phyloP scores from a whole-genome alignment of 768 basidiomycete species.

The Trametes cinnabarina region DNA sequence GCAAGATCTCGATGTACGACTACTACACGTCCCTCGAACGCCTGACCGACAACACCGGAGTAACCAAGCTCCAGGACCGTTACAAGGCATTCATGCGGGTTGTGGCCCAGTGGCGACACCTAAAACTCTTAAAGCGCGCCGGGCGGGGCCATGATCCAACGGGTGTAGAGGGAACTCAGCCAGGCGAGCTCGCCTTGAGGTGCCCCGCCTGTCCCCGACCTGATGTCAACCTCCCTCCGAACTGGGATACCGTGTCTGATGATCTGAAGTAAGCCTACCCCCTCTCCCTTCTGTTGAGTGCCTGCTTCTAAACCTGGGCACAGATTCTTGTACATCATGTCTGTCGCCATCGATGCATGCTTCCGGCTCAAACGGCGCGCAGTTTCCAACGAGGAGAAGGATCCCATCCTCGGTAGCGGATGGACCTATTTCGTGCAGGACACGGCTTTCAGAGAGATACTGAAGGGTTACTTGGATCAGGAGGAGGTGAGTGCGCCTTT shows the following conservation, averaged over 20 bases:
- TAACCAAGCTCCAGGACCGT: conserved; percentile 11
- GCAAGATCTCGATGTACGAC: conserved; percentile 33
- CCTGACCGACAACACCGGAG: conserved; percentile 31
- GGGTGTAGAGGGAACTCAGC: conserved; percentile 5
- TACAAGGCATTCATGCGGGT: conserved; percentile 14
- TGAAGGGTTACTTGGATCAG: conserved; percentile 13
- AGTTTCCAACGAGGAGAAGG: conserved; percentile 18
- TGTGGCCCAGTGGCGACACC: conserved; percentile 19
- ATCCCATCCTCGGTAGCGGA: conserved; percentile 18
- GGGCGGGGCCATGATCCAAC: conserved; percentile 20
- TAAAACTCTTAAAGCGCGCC: conserved; percentile 22
- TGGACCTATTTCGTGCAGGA: conserved; percentile 29
- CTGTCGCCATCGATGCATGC: conserved; percentile 30
- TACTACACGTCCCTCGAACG: conserved; percentile 30
- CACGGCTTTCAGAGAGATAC: conserved; percentile 15
- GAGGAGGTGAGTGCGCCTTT: no score
- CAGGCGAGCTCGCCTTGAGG: conserved; percentile 17
- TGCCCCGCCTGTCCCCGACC: conserved; percentile 28
- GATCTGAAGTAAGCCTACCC: conserved; percentile 19
- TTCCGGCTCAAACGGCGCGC: conserved; percentile 22
- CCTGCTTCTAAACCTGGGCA: no score
- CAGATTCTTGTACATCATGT: conserved; percentile 28
- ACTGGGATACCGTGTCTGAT: conserved; percentile 17
- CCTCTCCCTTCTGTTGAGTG: not conserved
- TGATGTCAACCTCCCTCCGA: conserved; percentile 16